phyloP scores from a whole-genome alignment of 495 filamentous ascomycete species.

The Bacidia gigantensis region DNA sequence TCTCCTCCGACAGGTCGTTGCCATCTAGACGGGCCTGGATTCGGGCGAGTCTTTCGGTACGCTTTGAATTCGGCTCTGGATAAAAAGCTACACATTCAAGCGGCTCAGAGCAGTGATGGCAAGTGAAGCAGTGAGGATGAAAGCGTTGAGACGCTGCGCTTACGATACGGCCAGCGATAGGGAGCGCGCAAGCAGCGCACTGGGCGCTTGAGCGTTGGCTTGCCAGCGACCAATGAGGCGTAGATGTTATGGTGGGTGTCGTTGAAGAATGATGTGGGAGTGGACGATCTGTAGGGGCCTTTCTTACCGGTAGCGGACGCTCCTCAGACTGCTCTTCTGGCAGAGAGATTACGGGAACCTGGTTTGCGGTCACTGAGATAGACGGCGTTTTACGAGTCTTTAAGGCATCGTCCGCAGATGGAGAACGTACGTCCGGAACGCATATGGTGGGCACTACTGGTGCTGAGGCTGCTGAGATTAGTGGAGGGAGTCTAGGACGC shows the following conservation, averaged over 20 bases:
- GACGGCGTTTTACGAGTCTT: slow-evolving; percentile 34
- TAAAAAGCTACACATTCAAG: slow-evolving; percentile 96
- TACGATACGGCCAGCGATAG: slow-evolving; percentile 83
- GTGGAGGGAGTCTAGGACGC: slow-evolving; percentile 11
- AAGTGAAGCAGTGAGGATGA: slow-evolving; percentile 87
- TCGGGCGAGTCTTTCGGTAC: slow-evolving; percentile 54
- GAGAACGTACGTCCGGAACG: slow-evolving; percentile 37
- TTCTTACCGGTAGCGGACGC: slow-evolving; percentile 5
- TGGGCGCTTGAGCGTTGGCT: slow-evolving; percentile 55
- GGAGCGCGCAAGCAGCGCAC: slow-evolving; percentile 69
- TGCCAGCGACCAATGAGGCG: slow-evolving; percentile 20
- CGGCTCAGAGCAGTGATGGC: slow-evolving; percentile 70
- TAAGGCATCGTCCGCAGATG: slow-evolving; percentile 16
- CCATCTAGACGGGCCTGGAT: slow-evolving; percentile 43
- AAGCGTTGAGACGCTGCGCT: slow-evolving; percentile 70
- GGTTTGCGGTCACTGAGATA: slow-evolving; percentile 45
- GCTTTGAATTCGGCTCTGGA: slow-evolving; percentile 64
- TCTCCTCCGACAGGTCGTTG: slow-evolving; percentile 44
- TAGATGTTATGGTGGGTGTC: slow-evolving; percentile 14
- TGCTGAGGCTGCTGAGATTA: slow-evolving; percentile 21
- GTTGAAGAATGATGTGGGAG: slow-evolving; percentile 19
- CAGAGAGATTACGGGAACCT: slow-evolving; percentile 20
- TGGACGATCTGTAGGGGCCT: slow-evolving; percentile 11
- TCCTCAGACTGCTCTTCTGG: slow-evolving; percentile 11
- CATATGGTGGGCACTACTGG: slow-evolving; percentile 38